Conservation (phyloP, 495 filamentous ascomycete genomes). For the Penicillium samsonianum region DNA sequence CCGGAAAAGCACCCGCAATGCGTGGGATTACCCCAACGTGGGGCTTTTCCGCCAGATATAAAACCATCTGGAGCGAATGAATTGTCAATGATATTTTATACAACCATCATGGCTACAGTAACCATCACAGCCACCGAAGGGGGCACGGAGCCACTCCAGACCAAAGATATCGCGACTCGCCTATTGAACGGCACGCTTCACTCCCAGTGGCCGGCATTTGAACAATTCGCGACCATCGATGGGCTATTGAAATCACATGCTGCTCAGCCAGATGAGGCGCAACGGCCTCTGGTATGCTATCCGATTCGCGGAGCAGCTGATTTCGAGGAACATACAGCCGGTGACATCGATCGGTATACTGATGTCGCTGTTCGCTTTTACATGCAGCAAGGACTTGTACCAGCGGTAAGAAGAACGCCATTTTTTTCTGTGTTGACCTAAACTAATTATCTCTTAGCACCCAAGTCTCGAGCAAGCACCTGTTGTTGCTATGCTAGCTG, state of each 20-base stretch:
- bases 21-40: constrained; percentile 11
- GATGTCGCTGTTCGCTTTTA: constrained; percentile 29
- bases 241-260: constrained; percentile 29
- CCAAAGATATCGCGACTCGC: constrained; percentile 25
- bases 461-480: constrained; percentile 24
- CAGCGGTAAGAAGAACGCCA: constrained; percentile 19
- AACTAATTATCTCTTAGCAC: constrained; percentile 14
- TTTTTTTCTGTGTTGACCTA: neutral
- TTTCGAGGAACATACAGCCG: constrained; percentile 32
- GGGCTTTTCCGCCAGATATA: constrained; percentile 9
- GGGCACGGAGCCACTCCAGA: constrained; percentile 10
- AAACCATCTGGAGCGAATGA: neutral
- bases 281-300: constrained; percentile 28
- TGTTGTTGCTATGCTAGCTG: constrained; percentile 52
- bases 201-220: constrained; percentile 24
- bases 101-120: constrained; percentile 19
- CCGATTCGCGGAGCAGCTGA: constrained; percentile 23
- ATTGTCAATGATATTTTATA: neutral
- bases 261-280: constrained; percentile 21
- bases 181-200: constrained; percentile 32
- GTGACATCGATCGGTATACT: constrained; percentile 29
- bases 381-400: constrained; percentile 22
- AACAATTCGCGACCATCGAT: constrained; percentile 29
- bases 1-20: constrained; percentile 13
- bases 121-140: constrained; percentile 18